These are phyloP conservation scores for Boletus sp. DNA, from an alignment of 768 basidiomycete genomes.

Conservation along the genomic window DNA sequence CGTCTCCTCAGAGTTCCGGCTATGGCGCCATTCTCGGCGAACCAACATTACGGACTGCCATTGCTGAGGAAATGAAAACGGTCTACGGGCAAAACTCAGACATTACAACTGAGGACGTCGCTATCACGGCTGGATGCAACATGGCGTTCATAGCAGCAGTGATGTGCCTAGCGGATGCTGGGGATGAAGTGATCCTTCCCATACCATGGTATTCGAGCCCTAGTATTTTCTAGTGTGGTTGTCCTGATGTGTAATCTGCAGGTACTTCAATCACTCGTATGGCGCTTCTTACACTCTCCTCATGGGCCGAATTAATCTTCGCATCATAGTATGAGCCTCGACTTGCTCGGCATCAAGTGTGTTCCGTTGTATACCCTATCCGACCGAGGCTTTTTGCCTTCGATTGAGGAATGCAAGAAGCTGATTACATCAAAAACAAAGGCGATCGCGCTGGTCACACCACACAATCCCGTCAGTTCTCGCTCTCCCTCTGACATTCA, in stretches of 20 bases:
- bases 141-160: conserved; percentile 63
- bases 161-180: conserved; percentile 64
- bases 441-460: conserved; percentile 73
- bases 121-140: conserved; percentile 70
- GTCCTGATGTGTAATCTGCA: conserved; percentile 15
- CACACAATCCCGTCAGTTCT: conserved; percentile 66
- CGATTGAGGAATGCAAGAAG: conserved; percentile 43
- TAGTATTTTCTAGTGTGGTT: neutral
- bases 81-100: conserved; percentile 54
- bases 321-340: conserved; percentile 59
- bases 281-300: neutral
- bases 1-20: conserved; percentile 44
- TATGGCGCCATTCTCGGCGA: conserved; percentile 67
- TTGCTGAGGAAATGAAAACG: conserved; percentile 59
- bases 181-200: conserved; percentile 71
- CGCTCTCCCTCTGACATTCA: no score
- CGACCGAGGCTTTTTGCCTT: conserved; percentile 59
- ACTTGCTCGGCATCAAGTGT: conserved; percentile 58
- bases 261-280: conserved; percentile 70
- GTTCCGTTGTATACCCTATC: conserved; percentile 53
- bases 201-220: conserved; percentile 54
- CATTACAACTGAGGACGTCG: conserved; percentile 55
- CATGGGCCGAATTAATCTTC: neutral
- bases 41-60: conserved; percentile 43
- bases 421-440: conserved; percentile 59